Evolutionary conservation across 495 filamentous ascomycete genomes (phyloP), one percentile per base, ranked within the genome.

Genomic region (Chlorociboria aeruginascens): DNA sequence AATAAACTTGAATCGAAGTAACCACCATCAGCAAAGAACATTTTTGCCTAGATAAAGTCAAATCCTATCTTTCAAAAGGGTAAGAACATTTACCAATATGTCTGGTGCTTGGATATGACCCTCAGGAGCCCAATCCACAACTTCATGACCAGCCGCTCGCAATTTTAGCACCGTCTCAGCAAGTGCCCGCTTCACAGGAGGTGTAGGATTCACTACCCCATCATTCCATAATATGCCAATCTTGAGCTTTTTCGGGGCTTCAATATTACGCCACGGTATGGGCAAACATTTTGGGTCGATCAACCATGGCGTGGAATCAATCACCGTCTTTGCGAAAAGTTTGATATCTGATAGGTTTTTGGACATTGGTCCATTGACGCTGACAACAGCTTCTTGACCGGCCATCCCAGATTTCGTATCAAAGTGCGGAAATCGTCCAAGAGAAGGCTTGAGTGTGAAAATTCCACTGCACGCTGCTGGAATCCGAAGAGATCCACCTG

Each of bases 391-490:
- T 13, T 59, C 52, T 11, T 17, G 16, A 10, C 62, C 62, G 12
- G 46, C 47, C 43, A 56, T 53, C 1, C 45, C 40, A 12, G 36
- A 43, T 39, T 51, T 49, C 45, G 46, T 43, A 46, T 72, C 72
- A 13, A 67, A 63, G 40, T 65, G 66, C 1, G 81, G 79, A 7
- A 55, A 45, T 7, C 53, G 44, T 16, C 45, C 69, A 7, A 63
- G 63, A 7, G 68, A 78, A 3, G 81, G 79, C 37, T 69, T 71
- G 28, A 83, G 57, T 0, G 73, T 74, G 55, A 70, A 83, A 1
- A 83, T 43, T 0, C 79, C 78, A 43, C 70, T 66, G 45, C 75
- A 62, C 20, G 68, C 72, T 0, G 79, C 77, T 0, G 81, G 81
- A 37, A 63, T 67, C 0, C 77, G 64, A 51, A 55, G 48, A 29